A percentile compares a stretch with the other conserved stretches of the same genome.
Evolutionary conservation across 495 filamentous ascomycete genomes (phyloP).

Genomic region (Neurospora sp.): DNA sequence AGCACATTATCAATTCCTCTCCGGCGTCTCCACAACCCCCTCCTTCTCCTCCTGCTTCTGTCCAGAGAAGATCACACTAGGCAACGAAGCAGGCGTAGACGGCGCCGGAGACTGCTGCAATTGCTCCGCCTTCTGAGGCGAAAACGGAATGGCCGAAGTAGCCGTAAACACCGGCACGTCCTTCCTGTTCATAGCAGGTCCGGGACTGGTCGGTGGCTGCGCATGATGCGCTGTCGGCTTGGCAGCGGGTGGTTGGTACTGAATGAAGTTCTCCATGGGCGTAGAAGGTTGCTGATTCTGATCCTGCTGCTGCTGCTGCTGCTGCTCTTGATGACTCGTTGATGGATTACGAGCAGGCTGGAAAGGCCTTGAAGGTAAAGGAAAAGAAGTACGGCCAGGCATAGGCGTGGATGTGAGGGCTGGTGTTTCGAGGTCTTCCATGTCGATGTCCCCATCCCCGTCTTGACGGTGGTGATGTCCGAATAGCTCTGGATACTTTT

Average conservation of each 20-base stretch:
- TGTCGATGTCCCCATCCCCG: neutral
- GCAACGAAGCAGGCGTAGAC: neutral
- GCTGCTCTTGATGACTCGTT: neutral
- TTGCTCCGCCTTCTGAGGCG: neutral
- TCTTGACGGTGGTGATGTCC: neutral
- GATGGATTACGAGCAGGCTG: neutral
- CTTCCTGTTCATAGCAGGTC: constrained; percentile 9
- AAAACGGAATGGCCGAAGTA: constrained; percentile 23
- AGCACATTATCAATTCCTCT: neutral
- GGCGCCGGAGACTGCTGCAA: neutral
- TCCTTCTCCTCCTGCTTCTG: neutral
- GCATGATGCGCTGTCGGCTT: neutral
- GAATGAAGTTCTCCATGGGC: constrained; percentile 16
- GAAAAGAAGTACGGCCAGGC: neutral
- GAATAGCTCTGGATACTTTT: neutral
- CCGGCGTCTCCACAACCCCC: neutral
- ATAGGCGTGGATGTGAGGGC: neutral
- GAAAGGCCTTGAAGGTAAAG: neutral
- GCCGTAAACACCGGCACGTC: constrained; percentile 18
- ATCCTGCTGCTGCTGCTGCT: neutral
- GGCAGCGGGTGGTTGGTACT: constrained; percentile 22
- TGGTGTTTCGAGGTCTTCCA: neutral
- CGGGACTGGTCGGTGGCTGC: constrained; percentile 1
- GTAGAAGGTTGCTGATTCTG: neutral
- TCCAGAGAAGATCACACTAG: neutral